Evolutionary conservation across 2,329 filamentous ascomycete genomes (phyloP), one percentile per base, ranked within the genome.

Genomic region (Sporothrix brunneoviolacea): DNA sequence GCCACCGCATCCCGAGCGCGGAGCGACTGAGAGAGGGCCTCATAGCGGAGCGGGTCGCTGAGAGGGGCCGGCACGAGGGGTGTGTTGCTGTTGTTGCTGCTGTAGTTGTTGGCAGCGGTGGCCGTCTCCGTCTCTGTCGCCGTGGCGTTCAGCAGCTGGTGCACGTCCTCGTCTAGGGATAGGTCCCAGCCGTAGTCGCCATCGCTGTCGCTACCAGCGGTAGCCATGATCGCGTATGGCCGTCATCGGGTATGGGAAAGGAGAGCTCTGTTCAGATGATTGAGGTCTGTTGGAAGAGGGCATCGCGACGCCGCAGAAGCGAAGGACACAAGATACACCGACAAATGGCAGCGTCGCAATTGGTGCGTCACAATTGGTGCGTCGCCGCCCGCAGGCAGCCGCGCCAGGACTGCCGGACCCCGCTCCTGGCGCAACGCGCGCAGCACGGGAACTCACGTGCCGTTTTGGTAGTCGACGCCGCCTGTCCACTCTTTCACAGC

Each of bases 131-230:
- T 4, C 19, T 15, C 3, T 3, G 19, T 30, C 8, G 36, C 37
- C 2, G 44, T 27, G 5, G 46, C 27, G 22, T 43, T 13, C 39
- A 55, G 19, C 5, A 58, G 50, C 12, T 48, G 12, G 24, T 55
- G 43, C 18, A 54, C 49, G 52, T 77, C 74, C 27, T 77, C 73
- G 24, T 76, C 73, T 1, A 62, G 55, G 3, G 71, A 70, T 38
- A 75, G 63, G 55, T 75, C 69, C 58, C 72, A 75, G 51, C 65
- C 70, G 60, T 71, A 76, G 38, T 75, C 70, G 57, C 63, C 66
- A 55, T 71, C 44, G 42, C 22, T 41, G 37, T 42, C 68, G 54
- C 8, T 41, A 45, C 27, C 38, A 42, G 40, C 41, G 22, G 32
- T 35, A 45, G 54, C 42, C 48, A 54, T 54, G 21, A 22, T 41